Percentiles rank a stretch among this genome's conserved stretches.
These are phyloP conservation scores for Westerdykella aurantiaca DNA, from an alignment of 2,329 filamentous ascomycete species.

Conservation along the genomic window DNA sequence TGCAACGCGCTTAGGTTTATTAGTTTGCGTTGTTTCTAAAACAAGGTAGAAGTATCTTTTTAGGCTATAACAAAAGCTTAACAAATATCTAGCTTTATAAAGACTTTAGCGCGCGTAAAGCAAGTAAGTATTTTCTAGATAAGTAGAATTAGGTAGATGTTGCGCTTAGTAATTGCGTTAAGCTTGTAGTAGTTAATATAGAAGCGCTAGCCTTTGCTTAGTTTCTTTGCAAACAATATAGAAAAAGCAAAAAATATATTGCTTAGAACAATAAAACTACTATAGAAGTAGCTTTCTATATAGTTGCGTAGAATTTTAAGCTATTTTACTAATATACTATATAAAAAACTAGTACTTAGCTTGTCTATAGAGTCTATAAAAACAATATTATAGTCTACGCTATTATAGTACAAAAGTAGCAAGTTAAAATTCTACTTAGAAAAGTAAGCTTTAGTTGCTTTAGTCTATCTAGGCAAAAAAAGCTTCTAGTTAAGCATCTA, in stretches of 20 bases:
- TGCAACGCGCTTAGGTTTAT: too few relatives aligned
- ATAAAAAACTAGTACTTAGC: not conserved
- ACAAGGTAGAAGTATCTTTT: too few relatives aligned
- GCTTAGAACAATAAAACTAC: constrained; percentile 8
- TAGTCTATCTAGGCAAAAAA: too few relatives aligned
- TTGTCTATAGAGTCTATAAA: not conserved
- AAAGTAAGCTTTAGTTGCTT: not conserved
- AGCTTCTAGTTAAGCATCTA: too few relatives aligned
- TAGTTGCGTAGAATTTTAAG: not conserved
- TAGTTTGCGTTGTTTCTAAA: too few relatives aligned
- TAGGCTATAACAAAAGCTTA: constrained; percentile 12
- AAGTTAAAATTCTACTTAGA: not conserved
- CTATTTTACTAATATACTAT: constrained; percentile 1
- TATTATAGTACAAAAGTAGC: not conserved
- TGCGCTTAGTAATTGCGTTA: constrained; percentile 33
- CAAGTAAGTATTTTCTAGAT: constrained; percentile 28
- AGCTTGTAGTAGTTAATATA: constrained; percentile 35
- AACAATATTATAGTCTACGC: constrained; percentile 1
- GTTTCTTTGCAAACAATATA: constrained; percentile 32
- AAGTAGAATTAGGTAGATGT: constrained; percentile 24
- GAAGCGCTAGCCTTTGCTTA: constrained; percentile 21
- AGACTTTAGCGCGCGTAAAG: constrained; percentile 17
- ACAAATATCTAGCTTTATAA: constrained; percentile 28
- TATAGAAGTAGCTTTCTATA: not conserved
- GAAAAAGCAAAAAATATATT: constrained; percentile 6